A percentile compares a stretch with the other conserved stretches of the same genome.
Evolutionary conservation across 2,329 filamentous ascomycete genomes (phyloP).

Genomic region (Coleophoma cylindrospora): DNA sequence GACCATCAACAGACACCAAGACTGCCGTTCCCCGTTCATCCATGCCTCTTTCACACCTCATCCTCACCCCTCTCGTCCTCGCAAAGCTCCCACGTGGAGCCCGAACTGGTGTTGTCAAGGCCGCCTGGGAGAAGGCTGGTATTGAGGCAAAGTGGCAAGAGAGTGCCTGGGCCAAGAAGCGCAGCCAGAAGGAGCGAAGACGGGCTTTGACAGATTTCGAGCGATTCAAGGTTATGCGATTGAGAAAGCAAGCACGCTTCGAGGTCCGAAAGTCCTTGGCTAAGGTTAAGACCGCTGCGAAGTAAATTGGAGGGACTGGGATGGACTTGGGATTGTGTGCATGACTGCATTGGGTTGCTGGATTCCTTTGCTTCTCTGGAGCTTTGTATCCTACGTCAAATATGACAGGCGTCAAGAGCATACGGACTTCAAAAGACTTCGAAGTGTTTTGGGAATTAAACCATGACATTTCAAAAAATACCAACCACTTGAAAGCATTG

Average conservation of each 20-base stretch:
- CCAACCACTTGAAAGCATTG: not conserved
- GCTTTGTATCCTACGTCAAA: conserved; percentile 59
- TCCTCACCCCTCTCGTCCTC: conserved; percentile 87
- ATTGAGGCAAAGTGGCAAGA: conserved; percentile 92
- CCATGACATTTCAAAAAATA: conserved; percentile 13
- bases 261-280: conserved; percentile 95
- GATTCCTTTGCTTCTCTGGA: conserved; percentile 52
- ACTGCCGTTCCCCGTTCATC: conserved; percentile 83
- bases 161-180: conserved; percentile 93
- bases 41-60: conserved; percentile 73
- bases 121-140: conserved; percentile 84
- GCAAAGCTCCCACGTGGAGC: conserved; percentile 79
- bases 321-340: conserved; percentile 36
- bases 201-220: conserved; percentile 95
- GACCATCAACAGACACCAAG: conserved; percentile 77
- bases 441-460: conserved; percentile 11
- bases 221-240: conserved; percentile 98
- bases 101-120: conserved; percentile 78
- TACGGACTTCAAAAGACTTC: conserved; percentile 52
- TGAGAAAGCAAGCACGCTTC: conserved; percentile 99
- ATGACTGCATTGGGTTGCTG: conserved; percentile 50
- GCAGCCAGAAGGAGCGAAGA: conserved; percentile 78
- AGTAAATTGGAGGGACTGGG: conserved; percentile 33
- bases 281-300: conserved; percentile 82
- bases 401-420: conserved; percentile 60